Evolutionary conservation across 2,329 filamentous ascomycete genomes (phyloP), one percentile per base, ranked within the genome.

Genomic region (Didymella pinodella): DNA sequence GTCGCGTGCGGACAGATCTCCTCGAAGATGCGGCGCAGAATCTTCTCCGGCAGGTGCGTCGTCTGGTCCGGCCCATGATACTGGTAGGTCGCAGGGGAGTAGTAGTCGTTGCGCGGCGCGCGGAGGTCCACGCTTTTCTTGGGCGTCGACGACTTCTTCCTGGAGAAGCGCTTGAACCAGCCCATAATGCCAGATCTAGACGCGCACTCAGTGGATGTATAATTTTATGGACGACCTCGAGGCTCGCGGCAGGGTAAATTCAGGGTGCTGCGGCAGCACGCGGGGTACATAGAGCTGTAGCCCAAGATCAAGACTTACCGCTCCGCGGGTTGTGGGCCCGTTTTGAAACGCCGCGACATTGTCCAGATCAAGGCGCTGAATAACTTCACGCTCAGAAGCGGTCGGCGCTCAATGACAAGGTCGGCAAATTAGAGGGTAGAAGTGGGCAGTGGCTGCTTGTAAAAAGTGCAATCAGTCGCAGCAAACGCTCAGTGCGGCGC

Each of bases 1-100:
- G 81, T 80, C 34, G 88, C 82, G 77, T 98, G 94, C 7, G 93
- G 93, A 70, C 93, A 97, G 56, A 97, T 88, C 66, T 88, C 88
- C 68, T 84, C 79, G 76, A 97, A 94, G 73, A 97, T 93, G 73
- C 85, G 86, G 65, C 87, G 83, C 57, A 97, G 83, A 29, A 96
- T 82, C n/a, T 84, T 79, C 26, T 84, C 79, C 10, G 92, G 90
- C 11, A 97, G 84, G 50, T 77, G 75, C 48, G 67, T 66, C 28
- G 77, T 80, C 65, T 73, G 76, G 73, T 83, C 80, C 57, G 75
- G 78, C 40, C 78, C 78, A 46, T 71, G 64, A 69, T 75, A 75
- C 59, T 61, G 63, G 49, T 67, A 64, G 20, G 48, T 59, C 34
- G 69, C 61, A 43, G 73, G 63, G 60, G 68, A 64, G 52, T 73